These are phyloP conservation scores for Penicillium frequentans DNA, from an alignment of 2,329 filamentous ascomycete species.

Conservation along the genomic window DNA sequence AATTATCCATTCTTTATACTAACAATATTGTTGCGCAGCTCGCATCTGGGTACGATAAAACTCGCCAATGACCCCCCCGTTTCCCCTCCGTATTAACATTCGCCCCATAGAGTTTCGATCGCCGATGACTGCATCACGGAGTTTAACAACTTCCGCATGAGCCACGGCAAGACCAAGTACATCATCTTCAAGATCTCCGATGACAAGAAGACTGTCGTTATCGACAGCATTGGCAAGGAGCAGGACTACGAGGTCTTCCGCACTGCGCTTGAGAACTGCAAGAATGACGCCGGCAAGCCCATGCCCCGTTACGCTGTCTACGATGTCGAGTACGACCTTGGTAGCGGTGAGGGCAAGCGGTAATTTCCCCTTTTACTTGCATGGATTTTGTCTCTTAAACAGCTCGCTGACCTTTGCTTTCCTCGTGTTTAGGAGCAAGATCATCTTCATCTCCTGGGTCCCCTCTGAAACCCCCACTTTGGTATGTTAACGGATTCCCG, in stretches of 20 bases:
- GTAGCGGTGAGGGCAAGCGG: constrained; percentile 50
- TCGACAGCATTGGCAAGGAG: constrained; percentile 47
- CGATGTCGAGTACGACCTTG: constrained; percentile 51
- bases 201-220: constrained; percentile 51
- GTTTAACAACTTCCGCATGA: constrained; percentile 51
- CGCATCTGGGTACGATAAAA: constrained; percentile 34
- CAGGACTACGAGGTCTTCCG: constrained; percentile 51
- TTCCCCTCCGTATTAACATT: constrained; percentile 20
- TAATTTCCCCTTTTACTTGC: constrained; percentile 24
- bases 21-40: constrained; percentile 25
- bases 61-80: constrained; percentile 3
- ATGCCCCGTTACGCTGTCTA: constrained; percentile 52
- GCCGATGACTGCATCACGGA: constrained; percentile 47
- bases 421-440: constrained; percentile 45
- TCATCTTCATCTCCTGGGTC: constrained; percentile 53
- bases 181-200: constrained; percentile 56
- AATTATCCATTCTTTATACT: neutral
- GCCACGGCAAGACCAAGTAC: constrained; percentile 47
- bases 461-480: constrained; percentile 41
- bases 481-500: constrained; percentile 29
- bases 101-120: constrained; percentile 43
- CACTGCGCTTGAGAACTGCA: constrained; percentile 44
- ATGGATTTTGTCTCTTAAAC: neutral
- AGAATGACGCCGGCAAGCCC: constrained; percentile 44
- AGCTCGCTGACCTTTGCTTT: constrained; percentile 17